Conservation (phyloP, 345 rosid genomes). For the Euphorbia lathyris region DNA sequence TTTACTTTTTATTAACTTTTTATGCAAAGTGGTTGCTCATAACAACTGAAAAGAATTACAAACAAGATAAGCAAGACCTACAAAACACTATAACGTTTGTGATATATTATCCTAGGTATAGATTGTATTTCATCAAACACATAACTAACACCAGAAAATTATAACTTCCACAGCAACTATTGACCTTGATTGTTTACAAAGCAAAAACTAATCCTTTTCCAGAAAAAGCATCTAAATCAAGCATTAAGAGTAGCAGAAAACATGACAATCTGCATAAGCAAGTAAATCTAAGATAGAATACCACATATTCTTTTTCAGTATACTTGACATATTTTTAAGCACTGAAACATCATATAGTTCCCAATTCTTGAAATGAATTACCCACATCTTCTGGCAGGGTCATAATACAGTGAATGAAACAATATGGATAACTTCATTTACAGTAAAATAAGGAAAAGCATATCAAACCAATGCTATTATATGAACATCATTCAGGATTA, state of each 20-base stretch:
- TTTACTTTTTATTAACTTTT: constrained; percentile 2
- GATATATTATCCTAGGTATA: background rate
- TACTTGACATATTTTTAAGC: background rate
- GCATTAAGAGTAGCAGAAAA: too few species aligned
- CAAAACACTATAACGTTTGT: background rate
- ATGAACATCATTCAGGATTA: background rate
- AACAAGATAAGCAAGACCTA: background rate
- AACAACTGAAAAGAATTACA: background rate
- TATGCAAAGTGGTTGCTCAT: background rate
- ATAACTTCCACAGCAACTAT: background rate
- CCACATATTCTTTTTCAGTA: background rate
- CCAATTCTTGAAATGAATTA: too few species aligned
- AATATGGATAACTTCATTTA: background rate
- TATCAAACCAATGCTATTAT: background rate
- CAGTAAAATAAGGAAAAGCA: background rate
- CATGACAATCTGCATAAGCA: background rate
- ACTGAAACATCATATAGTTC: background rate
- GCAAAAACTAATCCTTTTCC: background rate
- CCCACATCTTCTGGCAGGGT: background rate
- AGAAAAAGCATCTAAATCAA: background rate
- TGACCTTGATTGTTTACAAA: background rate
- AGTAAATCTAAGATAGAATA: background rate
- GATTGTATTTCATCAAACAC: background rate
- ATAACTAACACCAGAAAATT: background rate
- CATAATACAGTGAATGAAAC: background rate